Base-by-base conservation (phyloP, 2,329 filamentous ascomycete genomes). In the Pseudogymnoascus sp. region DNA sequence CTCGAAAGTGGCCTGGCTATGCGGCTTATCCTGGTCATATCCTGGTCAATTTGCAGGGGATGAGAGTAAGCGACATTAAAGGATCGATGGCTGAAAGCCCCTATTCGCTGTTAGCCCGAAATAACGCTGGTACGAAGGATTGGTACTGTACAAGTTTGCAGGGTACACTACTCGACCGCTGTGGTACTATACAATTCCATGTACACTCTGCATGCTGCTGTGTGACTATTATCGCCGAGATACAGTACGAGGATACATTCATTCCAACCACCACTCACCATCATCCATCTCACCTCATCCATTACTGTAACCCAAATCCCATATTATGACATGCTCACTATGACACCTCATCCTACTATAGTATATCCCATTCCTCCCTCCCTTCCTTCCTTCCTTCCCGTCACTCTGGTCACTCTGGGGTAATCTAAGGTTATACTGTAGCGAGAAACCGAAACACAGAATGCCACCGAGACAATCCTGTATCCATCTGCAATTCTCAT, bases 61-160 rank as follows among this genome's bases (percentile, higher is more conserved):
- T 21, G 33, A n/a, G 45, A 29, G 27, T 55, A 55, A 55, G 45
- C 45, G 45, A 55, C 33, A 55, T 55, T 55, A 55, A 55, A 55
- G 45, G 45, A 55, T 55, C 33, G 27, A n/a, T 33, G 8, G 13
- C 18, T 18, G 6, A 18, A 9, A n/a, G 45, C 9, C 27, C 45
- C 12, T 18, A 55, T 55, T 55, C 45, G 45, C 18, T 3, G 45
- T 8, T 29, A 4, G 45, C 27, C n/a, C 31, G 45, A 33, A 55
- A 55, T 55, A 33, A 55, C n/a, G 5, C 8, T 15, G 45, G n/a
- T 55, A 55, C 27, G 9, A 18, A 12, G 27, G 21, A 15, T 9
- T 5, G 12, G 45, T 55, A 33, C 45, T 18, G 27, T 55, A 55
- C 27, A 33, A 18, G 4, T 2, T 4, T 5, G 4, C 8, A 31